Conservation (phyloP, 352 stramenopile species). For the Phytophthora meadii region DNA sequence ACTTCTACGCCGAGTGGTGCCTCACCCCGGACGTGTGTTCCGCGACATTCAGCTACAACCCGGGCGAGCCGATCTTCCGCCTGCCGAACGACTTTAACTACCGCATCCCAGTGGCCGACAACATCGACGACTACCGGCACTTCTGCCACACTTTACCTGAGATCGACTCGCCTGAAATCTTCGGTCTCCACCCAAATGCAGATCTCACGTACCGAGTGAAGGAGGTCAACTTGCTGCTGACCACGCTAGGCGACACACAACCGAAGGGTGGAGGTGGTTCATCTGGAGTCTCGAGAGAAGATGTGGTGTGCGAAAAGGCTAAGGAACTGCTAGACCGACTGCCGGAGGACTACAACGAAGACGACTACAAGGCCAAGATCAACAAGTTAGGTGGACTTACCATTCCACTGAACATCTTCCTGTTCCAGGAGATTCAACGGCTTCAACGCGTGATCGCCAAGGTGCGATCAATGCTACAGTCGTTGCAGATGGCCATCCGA, state of each 20-base stretch:
- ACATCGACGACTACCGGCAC: slow-evolving; percentile 95
- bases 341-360: slow-evolving; percentile 97
- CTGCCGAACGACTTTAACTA: slow-evolving; percentile 98
- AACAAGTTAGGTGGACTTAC: slow-evolving; percentile 95
- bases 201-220: slow-evolving; percentile 98
- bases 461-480: slow-evolving; percentile 94
- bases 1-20: slow-evolving; percentile 98
- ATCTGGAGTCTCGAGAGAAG: slow-evolving; percentile 92
- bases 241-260: slow-evolving; percentile 96
- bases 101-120: slow-evolving; percentile 91
- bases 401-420: slow-evolving; percentile 98
- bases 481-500: slow-evolving; percentile 97
- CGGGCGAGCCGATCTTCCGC: slow-evolving; percentile 93
- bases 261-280: slow-evolving; percentile 93
- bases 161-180: slow-evolving; percentile 98
- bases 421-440: slow-evolving; percentile 98
- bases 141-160: slow-evolving; percentile 96
- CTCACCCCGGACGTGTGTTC: slow-evolving; percentile 89
- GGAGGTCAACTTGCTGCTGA: slow-evolving; percentile 94
- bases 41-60: slow-evolving; percentile 95
- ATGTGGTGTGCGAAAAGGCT: slow-evolving; percentile 97
- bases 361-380: slow-evolving; percentile 98
- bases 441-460: slow-evolving; percentile 97
- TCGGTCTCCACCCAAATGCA: slow-evolving; percentile 98
- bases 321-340: slow-evolving; percentile 94